A percentile compares a stretch with the other conserved stretches of the same genome.
phyloP scores from a whole-genome alignment of 208 protist genomes.

The Trypanosoma vivax region DNA sequence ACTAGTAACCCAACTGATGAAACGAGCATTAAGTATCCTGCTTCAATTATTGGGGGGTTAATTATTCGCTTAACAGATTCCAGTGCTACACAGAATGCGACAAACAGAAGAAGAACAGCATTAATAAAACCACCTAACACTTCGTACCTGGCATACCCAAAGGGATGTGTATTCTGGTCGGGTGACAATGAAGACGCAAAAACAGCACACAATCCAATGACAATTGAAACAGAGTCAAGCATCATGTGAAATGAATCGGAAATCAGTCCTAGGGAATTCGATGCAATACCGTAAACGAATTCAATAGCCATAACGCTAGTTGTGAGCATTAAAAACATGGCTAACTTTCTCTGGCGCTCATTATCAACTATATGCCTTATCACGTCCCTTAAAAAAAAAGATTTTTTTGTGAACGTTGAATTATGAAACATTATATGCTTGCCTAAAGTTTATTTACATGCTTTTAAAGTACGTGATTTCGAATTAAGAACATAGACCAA shows the following conservation, averaged over 20 bases:
- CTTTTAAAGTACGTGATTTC: too few relatives aligned
- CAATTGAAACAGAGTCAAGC: slow-evolving; percentile 92
- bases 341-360: slow-evolving; percentile 43
- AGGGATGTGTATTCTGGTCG: slow-evolving; percentile 74
- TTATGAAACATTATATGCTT: slow-evolving; percentile 5
- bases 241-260: slow-evolving; percentile 98
- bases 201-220: slow-evolving; percentile 89
- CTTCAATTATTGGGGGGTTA: slow-evolving; percentile 72
- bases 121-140: slow-evolving; percentile 84
- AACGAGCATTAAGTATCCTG: slow-evolving; percentile 69
- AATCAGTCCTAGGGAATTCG: slow-evolving; percentile 88
- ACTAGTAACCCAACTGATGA: slow-evolving; percentile 75
- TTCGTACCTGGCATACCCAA: slow-evolving; percentile 81
- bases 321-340: slow-evolving; percentile 72
- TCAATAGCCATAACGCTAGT: slow-evolving; percentile 75
- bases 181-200: slow-evolving; percentile 84
- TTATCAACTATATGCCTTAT: slow-evolving; percentile 12
- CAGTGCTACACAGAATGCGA: slow-evolving; percentile 68
- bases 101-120: slow-evolving; percentile 74
- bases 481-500: too few relatives aligned
- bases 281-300: slow-evolving; percentile 65
- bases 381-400: slow-evolving; percentile 6
- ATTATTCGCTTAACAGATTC: slow-evolving; percentile 76
- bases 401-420: not conserved
- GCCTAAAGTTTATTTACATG: not conserved